Evolutionary conservation across 2,329 filamentous ascomycete species (phyloP).

Genomic region (Cytospora mali): DNA sequence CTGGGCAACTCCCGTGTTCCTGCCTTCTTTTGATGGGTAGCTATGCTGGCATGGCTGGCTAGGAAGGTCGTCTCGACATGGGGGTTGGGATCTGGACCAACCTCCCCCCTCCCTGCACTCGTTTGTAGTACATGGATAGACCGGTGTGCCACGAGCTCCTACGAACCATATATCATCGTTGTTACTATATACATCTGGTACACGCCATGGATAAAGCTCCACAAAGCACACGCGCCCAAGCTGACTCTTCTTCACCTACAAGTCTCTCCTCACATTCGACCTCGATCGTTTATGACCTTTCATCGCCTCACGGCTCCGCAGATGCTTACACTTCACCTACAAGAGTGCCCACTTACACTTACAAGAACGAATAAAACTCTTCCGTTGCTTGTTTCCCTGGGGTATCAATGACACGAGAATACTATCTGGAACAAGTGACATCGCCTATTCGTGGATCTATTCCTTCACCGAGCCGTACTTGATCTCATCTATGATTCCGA

Average conservation of each 20-base stretch:
- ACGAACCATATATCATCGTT: no score
- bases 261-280: constrained; percentile 14
- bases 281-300: constrained; percentile 18
- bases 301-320: constrained; percentile 11
- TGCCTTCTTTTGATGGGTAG: not conserved
- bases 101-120: not conserved
- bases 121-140: not conserved
- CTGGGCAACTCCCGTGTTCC: not conserved
- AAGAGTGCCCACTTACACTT: constrained; percentile 1
- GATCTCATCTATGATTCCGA: constrained; percentile 3
- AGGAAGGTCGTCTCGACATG: not conserved
- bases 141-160: not conserved
- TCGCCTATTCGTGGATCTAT: not conserved
- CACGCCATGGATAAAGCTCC: constrained; percentile 4
- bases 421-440: not conserved
- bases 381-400: not conserved
- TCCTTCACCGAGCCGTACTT: constrained; percentile 3
- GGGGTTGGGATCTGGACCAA: not conserved
- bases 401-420: not conserved
- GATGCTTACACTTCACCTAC: constrained; percentile 13
- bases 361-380: not conserved
- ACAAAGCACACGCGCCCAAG: constrained; percentile 20
- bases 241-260: constrained; percentile 7
- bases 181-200: not conserved
- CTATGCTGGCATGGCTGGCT: no score